Percentiles rank a stretch among this genome's conserved stretches.
Conservation (phyloP, 805 yeast species). For the Barnettozyma pratensis region DNA sequence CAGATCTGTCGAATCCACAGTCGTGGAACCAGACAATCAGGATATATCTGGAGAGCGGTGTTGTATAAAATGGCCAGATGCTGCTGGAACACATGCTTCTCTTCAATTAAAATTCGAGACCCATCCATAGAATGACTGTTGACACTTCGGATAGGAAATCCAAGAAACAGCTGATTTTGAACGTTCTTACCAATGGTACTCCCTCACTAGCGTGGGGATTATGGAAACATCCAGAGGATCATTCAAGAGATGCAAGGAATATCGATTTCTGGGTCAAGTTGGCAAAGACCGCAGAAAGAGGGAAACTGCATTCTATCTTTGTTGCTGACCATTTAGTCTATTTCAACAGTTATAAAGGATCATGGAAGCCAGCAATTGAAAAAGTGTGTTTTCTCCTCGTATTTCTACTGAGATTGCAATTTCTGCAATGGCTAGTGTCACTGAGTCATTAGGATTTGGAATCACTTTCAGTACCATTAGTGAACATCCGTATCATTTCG, state of each 20-base stretch:
- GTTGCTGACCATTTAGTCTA: slow-evolving; percentile 35
- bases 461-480: slow-evolving; percentile 37
- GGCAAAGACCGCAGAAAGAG: slow-evolving; percentile 30
- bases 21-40: neutral
- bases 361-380: slow-evolving; percentile 27
- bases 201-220: slow-evolving; percentile 24
- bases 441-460: slow-evolving; percentile 33
- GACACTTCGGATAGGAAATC: neutral
- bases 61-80: too few relatives aligned
- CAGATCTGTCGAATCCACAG: neutral
- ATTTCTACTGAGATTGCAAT: slow-evolving; percentile 29
- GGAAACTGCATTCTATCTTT: slow-evolving; percentile 32
- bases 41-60: too few relatives aligned
- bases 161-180: slow-evolving; percentile 26
- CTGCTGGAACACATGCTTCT: too few relatives aligned
- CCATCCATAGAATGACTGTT: neutral
- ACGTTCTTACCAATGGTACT: slow-evolving; percentile 31
- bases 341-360: slow-evolving; percentile 34
- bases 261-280: slow-evolving; percentile 32
- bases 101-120: too few relatives aligned
- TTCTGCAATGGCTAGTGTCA: slow-evolving; percentile 25
- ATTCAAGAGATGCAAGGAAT: neutral
- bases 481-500: slow-evolving; percentile 37
- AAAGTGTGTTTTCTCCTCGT: slow-evolving; percentile 23
- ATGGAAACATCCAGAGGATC: slow-evolving; percentile 24